Conservation (phyloP, 768 basidiomycete species). For the Rhizopogon sp. region DNA sequence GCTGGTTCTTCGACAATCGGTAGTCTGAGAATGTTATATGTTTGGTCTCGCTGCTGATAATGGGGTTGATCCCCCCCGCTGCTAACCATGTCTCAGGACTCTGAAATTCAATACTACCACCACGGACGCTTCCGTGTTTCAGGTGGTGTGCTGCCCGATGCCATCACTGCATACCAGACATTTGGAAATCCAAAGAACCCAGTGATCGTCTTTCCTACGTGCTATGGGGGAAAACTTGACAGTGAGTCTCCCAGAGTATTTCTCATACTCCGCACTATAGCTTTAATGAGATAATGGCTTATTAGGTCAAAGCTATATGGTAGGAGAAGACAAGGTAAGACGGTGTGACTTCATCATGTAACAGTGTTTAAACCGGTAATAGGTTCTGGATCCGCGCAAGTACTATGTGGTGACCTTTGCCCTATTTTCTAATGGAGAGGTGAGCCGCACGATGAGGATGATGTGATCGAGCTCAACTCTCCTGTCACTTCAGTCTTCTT, state of each 20-base stretch:
- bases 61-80: neutral
- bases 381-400: conserved; percentile 45
- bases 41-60: neutral
- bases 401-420: conserved; percentile 56
- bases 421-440: conserved; percentile 57
- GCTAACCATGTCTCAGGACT: conserved; percentile 14
- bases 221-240: conserved; percentile 49
- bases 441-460: conserved; percentile 14
- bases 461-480: neutral
- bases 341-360: neutral
- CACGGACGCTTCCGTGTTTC: conserved; percentile 50
- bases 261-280: neutral
- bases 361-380: neutral
- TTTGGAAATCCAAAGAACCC: conserved; percentile 50
- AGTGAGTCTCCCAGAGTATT: conserved; percentile 28
- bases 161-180: conserved; percentile 55
- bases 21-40: neutral
- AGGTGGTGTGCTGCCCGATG: conserved; percentile 51
- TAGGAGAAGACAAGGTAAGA: conserved; percentile 46
- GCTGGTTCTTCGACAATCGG: neutral
- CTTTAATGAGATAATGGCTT: conserved; percentile 14
- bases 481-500: conserved; percentile 41
- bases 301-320: conserved; percentile 44
- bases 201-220: conserved; percentile 57
- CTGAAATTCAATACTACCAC: conserved; percentile 41